These are phyloP conservation scores for Hamamelis virginiana DNA, from an alignment of 164 flowering plant genomes.

Conservation along the genomic window DNA sequence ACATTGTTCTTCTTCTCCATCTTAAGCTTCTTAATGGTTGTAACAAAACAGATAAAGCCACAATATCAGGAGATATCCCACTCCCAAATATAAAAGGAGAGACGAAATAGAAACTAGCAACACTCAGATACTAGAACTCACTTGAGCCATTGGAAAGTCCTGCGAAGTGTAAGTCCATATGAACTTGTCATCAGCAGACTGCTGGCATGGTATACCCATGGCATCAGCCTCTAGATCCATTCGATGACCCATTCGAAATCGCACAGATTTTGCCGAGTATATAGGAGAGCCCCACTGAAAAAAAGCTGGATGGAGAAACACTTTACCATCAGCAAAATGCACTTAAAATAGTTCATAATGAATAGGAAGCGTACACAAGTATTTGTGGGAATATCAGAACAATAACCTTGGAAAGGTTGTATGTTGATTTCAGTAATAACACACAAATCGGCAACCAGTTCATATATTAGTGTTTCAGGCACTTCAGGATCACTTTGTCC, in stretches of 20 bases:
- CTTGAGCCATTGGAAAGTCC: slow-evolving; percentile 60
- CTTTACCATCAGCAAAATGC: slow-evolving; percentile 1
- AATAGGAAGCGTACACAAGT: not conserved
- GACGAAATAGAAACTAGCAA: not conserved
- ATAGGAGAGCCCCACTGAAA: slow-evolving; percentile 53
- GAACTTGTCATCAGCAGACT: slow-evolving; percentile 27
- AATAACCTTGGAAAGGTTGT: slow-evolving; percentile 77
- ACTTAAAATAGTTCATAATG: not conserved
- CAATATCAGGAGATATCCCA: not conserved
- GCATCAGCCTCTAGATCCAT: slow-evolving; percentile 11
- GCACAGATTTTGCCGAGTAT: slow-evolving; percentile 52
- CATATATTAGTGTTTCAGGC: slow-evolving; percentile 72
- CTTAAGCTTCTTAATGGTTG: too few species aligned
- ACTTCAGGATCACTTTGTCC: slow-evolving; percentile 58
- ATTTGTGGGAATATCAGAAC: not conserved
- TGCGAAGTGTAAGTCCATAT: slow-evolving; percentile 59
- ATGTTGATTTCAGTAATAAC: slow-evolving; percentile 64
- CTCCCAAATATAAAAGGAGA: not conserved
- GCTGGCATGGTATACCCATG: not conserved
- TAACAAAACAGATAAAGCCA: too few species aligned
- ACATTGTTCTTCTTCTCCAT: too few species aligned
- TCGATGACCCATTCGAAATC: slow-evolving; percentile 56
- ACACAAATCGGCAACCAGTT: slow-evolving; percentile 49
- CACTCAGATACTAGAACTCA: slow-evolving; percentile 13
- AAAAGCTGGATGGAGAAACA: slow-evolving; percentile 34